Evolutionary conservation across 345 rosid species (phyloP).

Genomic region (Gossypium stocksii): DNA sequence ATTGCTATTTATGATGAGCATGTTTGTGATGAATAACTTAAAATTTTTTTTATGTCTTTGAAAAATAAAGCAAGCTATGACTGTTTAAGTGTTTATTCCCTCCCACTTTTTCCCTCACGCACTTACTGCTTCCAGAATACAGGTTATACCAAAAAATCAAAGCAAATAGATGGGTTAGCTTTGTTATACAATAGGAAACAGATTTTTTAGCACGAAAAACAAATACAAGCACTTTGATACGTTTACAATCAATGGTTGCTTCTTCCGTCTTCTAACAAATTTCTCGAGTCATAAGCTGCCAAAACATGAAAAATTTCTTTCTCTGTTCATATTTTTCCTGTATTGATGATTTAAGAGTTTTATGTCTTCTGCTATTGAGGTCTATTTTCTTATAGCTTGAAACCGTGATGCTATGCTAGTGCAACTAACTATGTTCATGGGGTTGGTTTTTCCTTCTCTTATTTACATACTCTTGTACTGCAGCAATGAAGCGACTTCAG

Average conservation of each 20-base stretch:
- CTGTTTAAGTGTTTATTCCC: background rate
- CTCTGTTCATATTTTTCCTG: background rate
- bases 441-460: slow-evolving; percentile 1
- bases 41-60: background rate
- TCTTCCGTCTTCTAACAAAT: background rate
- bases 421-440: background rate
- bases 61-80: background rate
- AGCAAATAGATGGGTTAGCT: background rate
- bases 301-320: background rate
- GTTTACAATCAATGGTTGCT: background rate
- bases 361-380: background rate
- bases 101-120: background rate
- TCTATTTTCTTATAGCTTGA: background rate
- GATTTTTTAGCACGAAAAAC: background rate
- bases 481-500: slow-evolving; percentile 88
- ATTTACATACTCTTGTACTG: slow-evolving; percentile 10
- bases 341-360: background rate
- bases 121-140: background rate
- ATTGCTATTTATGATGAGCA: background rate
- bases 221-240: background rate
- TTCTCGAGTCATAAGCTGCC: background rate
- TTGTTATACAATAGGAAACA: background rate
- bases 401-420: background rate
- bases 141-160: background rate
- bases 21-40: background rate